Evolutionary conservation across 2,329 filamentous ascomycete species (phyloP).

Genomic region (Claviceps sp.): DNA sequence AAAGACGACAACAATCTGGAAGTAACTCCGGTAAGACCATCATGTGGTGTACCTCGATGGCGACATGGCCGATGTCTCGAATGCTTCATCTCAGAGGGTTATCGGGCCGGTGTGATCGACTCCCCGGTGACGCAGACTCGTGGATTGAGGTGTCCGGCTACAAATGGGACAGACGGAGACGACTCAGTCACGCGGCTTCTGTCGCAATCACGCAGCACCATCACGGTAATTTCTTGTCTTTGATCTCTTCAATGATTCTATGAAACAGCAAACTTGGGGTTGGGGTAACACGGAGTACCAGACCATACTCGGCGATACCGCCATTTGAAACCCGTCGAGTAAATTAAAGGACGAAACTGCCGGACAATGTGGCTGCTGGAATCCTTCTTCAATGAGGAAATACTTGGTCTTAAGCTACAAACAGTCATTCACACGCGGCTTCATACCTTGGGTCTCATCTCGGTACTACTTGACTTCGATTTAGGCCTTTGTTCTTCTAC

Average conservation of each 20-base stretch:
- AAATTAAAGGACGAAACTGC: not conserved
- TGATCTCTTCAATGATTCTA: not conserved
- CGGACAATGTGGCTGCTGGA: not conserved
- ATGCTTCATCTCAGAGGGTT: not conserved
- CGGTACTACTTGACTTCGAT: not conserved
- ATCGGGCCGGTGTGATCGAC: constrained; percentile 1
- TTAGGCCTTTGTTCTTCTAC: no score
- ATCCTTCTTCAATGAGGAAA: no score
- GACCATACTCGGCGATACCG: not conserved
- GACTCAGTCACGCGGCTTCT: not conserved
- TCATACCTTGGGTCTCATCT: no score
- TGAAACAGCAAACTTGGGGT: constrained; percentile 2
- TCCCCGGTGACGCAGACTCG: not conserved
- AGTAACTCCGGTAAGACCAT: constrained; percentile 1
- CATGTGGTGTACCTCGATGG: constrained; percentile 3
- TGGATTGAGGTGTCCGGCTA: not conserved
- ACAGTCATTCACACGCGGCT: not conserved
- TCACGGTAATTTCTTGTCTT: not conserved
- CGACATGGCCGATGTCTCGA: not conserved
- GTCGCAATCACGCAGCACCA: not conserved
- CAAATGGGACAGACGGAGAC: not conserved
- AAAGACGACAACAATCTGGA: not conserved
- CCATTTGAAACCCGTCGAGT: not conserved
- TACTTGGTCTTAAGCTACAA: no score
- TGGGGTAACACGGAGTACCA: not conserved